These are phyloP conservation scores for Lizonia empirigonia DNA, from an alignment of 2,329 filamentous ascomycete genomes.

Conservation along the genomic window DNA sequence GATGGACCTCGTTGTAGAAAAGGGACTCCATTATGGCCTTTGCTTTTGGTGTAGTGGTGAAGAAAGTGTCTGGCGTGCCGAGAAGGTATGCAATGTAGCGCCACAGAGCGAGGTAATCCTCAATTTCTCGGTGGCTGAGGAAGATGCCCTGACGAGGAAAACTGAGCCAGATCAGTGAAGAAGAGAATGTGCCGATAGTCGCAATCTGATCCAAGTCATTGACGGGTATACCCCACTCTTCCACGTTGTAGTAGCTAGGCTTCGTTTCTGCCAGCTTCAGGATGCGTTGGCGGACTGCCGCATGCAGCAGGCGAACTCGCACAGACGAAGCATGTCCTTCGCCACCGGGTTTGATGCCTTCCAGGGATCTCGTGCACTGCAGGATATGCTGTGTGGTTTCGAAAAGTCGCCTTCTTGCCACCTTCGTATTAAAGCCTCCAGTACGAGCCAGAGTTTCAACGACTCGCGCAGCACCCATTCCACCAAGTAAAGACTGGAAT, in stretches of 20 bases:
- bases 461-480: slow-evolving; percentile 73
- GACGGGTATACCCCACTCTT: slow-evolving; percentile 68
- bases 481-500: slow-evolving; percentile 70
- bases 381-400: slow-evolving; percentile 79
- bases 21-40: slow-evolving; percentile 71
- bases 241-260: slow-evolving; percentile 67
- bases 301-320: slow-evolving; percentile 71
- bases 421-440: slow-evolving; percentile 72
- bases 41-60: slow-evolving; percentile 62
- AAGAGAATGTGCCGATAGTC: slow-evolving; percentile 73
- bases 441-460: slow-evolving; percentile 76
- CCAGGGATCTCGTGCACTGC: slow-evolving; percentile 69
- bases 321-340: slow-evolving; percentile 68
- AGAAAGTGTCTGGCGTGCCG: slow-evolving; percentile 67
- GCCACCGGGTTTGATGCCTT: slow-evolving; percentile 70
- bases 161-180: slow-evolving; percentile 69
- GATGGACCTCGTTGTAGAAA: slow-evolving; percentile 68
- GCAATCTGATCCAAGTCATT: slow-evolving; percentile 77
- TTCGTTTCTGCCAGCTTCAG: slow-evolving; percentile 61
- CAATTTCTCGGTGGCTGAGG: slow-evolving; percentile 64
- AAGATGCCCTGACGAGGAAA: slow-evolving; percentile 76
- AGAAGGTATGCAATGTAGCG: slow-evolving; percentile 74
- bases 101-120: slow-evolving; percentile 77
- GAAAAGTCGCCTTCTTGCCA: slow-evolving; percentile 68
- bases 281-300: slow-evolving; percentile 69